Conservation (phyloP, 495 filamentous ascomycete genomes). For the Xylaria longipes region DNA sequence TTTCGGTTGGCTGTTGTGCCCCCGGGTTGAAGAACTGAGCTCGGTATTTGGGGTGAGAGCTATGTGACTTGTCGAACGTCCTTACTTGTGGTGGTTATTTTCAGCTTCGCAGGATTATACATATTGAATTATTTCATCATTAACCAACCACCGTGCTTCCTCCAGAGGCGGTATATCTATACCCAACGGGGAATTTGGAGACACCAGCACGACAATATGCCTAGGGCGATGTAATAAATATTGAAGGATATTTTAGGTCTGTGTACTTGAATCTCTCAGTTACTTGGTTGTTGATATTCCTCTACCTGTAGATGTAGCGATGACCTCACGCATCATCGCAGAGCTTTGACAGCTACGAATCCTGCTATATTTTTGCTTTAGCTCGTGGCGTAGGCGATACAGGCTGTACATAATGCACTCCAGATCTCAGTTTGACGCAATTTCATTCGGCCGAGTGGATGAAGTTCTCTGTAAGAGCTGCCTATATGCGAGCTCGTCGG, state of each 20-base stretch:
- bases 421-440: slow-evolving; percentile 31
- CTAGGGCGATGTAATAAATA: slow-evolving; percentile 2
- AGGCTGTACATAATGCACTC: slow-evolving; percentile 24
- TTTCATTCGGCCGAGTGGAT: slow-evolving; percentile 33
- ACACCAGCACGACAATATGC: slow-evolving; percentile 7
- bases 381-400: neutral
- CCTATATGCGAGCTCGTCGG: slow-evolving; percentile 26
- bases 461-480: slow-evolving; percentile 23
- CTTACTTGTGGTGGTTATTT: neutral
- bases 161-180: slow-evolving; percentile 23
- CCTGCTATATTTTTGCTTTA: neutral
- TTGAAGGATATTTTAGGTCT: neutral
- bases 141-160: slow-evolving; percentile 15
- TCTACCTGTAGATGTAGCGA: slow-evolving; percentile 4
- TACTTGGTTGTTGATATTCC: slow-evolving; percentile 1
- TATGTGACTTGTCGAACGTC: neutral
- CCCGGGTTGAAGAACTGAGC: neutral
- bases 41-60: slow-evolving; percentile 12
- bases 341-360: neutral
- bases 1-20: neutral
- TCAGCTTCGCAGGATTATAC: slow-evolving; percentile 24
- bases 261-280: slow-evolving; percentile 14
- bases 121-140: slow-evolving; percentile 32
- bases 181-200: slow-evolving; percentile 27
- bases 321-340: neutral